Evolutionary conservation across 441 rosid genomes (phyloP), one percentile per base, ranked within the genome.

Genomic region (Eruca vesicaria): DNA sequence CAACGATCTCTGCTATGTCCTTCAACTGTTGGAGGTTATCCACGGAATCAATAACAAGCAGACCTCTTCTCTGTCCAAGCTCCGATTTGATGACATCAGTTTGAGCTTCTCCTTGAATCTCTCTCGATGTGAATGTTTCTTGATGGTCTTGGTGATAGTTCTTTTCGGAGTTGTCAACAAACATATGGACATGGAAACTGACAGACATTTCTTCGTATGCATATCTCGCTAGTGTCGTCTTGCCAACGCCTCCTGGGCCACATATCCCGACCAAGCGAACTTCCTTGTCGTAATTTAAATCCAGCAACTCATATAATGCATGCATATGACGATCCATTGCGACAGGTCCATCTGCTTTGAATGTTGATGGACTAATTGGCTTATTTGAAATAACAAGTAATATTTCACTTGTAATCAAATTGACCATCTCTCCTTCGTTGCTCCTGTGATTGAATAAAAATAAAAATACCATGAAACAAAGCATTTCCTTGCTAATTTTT

Each of bases 211-310:
- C 28, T 43, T 74, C 53, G 8, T 41, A 74, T 0, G 65, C 78
- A 1, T 31, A 45, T 59, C 73, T 74, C 0, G 78, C 62, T 5
- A 67, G 52, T 2, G 67, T 74, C 10, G 78, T 74, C 48, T 74
- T 74, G 36, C 78, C 78, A 31, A 74, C 15, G 10, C 78, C 78
- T 31, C 31, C 62, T 11, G 23, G 57, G 33, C 73, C 78, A 16
- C 52, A 66, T 23, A 74, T 38, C 2, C 66, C 78, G 1, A 74
- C 11, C 60, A 74, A 38, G 7, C 66, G 72, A 4, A 74, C 78
- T n/a, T 67, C 78, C 57, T 73, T 7, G n/a, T 23, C 1, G 12
- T 67, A 58, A 4, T 23, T 31, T 4, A 74, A 11, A 48, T 66
- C 60, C 5, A 74, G 5, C 14, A 74, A 7, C 6, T 33, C n/a